Base-by-base conservation (phyloP, 2,329 filamentous ascomycete species). In the Lizonia empirigonia region DNA sequence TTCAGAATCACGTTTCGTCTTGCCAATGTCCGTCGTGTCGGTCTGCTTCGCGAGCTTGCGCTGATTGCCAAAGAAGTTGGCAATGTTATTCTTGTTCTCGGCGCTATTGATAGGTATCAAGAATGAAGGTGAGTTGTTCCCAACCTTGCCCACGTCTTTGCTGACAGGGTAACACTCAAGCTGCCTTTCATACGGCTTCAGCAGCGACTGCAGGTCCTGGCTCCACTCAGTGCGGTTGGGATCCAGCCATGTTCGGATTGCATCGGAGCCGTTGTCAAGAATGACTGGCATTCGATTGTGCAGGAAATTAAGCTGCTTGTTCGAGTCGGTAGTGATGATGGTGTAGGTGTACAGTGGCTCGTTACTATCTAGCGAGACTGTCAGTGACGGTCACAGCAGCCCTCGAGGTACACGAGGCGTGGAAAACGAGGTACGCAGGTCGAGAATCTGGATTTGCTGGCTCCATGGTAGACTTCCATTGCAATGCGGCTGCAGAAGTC, bases 201-300 rank as follows among this genome's bases (percentile, higher is more conserved):
- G 77, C 1, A 96, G 76, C 0, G 78, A 78, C 69, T 97, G 91
- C 22, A 97, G 77, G 47, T 94, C 88, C 42, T 79, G 80, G 2
- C 83, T 87, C 93, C 94, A 97, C 52, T 86, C 84, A 18, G 80
- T 77, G 15, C 82, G 81, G 2, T 70, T 75, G 0, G 91, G 91
- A 68, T 97, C 89, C 15, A 97, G 79, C 91, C 91, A 97, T 4
- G 72, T 85, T 45, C 77, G 81, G 66, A 96, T 79, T 9, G 79
- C 82, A 1, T 89, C 81, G 1, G 87, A 90, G 4, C 85, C 85
- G 4, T 89, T 85, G 5, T 97, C 86, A 1, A 99, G 73, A 23
- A 97, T 89, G 5, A 96, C 93, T 0, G 94, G 94, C 94, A 99
- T 99, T 13, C 94, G 86, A 66, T 96, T 88, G 69, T 99, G 94